A percentile compares a stretch with the other conserved stretches of the same genome.
Evolutionary conservation across 345 rosid species (phyloP).

Genomic region (Aquilaria sinensis): DNA sequence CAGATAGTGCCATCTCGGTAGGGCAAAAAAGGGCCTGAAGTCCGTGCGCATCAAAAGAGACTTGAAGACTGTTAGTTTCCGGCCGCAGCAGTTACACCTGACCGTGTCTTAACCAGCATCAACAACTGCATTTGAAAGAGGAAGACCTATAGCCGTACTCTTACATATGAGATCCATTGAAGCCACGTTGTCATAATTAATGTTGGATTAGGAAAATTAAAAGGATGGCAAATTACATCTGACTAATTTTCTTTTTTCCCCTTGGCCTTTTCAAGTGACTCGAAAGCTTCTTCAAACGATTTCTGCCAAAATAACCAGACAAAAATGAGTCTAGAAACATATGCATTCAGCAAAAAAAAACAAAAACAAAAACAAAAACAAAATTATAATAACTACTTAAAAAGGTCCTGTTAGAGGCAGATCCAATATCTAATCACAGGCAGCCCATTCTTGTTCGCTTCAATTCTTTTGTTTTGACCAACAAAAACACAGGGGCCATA

Average conservation of each 20-base stretch:
- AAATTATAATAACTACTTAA: background rate
- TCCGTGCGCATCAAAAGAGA: background rate
- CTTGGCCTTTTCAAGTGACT: conserved; percentile 61
- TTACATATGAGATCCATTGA: background rate
- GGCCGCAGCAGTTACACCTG: too few species aligned
- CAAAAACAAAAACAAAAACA: background rate
- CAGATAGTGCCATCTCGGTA: too few species aligned
- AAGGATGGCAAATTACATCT: too few species aligned
- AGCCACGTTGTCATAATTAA: background rate
- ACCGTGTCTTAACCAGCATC: background rate
- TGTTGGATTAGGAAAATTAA: background rate
- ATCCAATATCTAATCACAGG: background rate
- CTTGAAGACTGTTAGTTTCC: background rate
- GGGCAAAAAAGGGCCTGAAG: too few species aligned
- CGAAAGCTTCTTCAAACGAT: conserved; percentile 91
- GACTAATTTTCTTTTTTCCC: conserved; percentile 29
- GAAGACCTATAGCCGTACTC: background rate
- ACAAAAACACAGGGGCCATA: too few species aligned
- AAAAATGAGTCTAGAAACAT: background rate
- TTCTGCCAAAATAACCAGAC: conserved; percentile 35
- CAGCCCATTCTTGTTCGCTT: background rate
- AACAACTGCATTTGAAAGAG: background rate
- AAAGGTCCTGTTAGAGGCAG: background rate
- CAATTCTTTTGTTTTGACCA: background rate
- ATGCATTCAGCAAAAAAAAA: background rate